Conservation (phyloP, 2,329 filamentous ascomycete genomes). For the Myriangium duriaei region DNA sequence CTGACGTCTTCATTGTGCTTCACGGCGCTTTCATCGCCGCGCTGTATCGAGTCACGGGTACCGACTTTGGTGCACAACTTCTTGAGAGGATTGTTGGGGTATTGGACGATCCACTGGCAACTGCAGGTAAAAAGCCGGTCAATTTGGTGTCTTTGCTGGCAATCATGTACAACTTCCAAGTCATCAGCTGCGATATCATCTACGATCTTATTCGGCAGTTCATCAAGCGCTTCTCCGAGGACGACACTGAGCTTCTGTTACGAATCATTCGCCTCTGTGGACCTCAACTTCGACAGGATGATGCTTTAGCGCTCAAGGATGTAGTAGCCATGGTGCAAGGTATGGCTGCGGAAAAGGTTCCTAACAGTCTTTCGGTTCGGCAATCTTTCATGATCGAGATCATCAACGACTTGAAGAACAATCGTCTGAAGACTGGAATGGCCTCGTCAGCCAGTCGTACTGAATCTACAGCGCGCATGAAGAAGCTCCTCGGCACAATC, state of each 20-base stretch:
- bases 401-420: slow-evolving; percentile 90
- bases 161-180: slow-evolving; percentile 83
- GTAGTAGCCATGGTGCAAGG: slow-evolving; percentile 71
- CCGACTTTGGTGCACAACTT: slow-evolving; percentile 79
- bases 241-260: slow-evolving; percentile 78
- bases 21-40: slow-evolving; percentile 83
- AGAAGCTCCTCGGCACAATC: slow-evolving; percentile 71
- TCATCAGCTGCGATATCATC: slow-evolving; percentile 68
- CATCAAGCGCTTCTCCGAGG: slow-evolving; percentile 61
- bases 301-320: slow-evolving; percentile 76
- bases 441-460: slow-evolving; percentile 59
- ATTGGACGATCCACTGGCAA: slow-evolving; percentile 43
- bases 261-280: slow-evolving; percentile 72
- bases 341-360: slow-evolving; percentile 53
- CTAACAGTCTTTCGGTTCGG: slow-evolving; percentile 63
- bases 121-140: slow-evolving; percentile 47
- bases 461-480: slow-evolving; percentile 79
- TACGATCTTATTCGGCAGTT: slow-evolving; percentile 85
- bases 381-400: slow-evolving; percentile 97
- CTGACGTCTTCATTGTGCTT: slow-evolving; percentile 82
- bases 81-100: slow-evolving; percentile 65
- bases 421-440: slow-evolving; percentile 66
- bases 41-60: slow-evolving; percentile 74
- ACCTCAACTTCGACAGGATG: slow-evolving; percentile 72
- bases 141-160: slow-evolving; percentile 76